phyloP scores from a whole-genome alignment of 139 green algal genomes.

The Chlamydomonas applanata region DNA sequence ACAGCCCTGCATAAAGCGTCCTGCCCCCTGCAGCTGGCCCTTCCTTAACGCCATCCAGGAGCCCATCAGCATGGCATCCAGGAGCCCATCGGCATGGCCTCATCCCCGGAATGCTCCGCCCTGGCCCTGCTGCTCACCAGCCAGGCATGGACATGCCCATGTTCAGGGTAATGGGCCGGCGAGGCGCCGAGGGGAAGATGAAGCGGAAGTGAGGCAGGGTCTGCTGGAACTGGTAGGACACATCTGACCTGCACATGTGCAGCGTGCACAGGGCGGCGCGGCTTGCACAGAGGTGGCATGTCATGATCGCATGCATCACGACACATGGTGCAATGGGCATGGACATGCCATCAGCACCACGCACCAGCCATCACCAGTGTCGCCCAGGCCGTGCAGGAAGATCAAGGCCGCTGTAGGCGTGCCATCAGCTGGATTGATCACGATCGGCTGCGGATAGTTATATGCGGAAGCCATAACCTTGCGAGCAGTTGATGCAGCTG shows the following conservation, averaged over 20 bases:
- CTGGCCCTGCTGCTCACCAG: slow-evolving; percentile 26
- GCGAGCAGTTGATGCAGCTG: not conserved
- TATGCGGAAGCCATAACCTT: not conserved
- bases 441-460: slow-evolving; percentile 12
- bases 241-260: not conserved
- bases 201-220: slow-evolving; percentile 42
- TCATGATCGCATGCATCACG: not conserved
- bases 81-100: not conserved
- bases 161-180: slow-evolving; percentile 60
- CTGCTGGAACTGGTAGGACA: slow-evolving; percentile 28
- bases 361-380: slow-evolving; percentile 57
- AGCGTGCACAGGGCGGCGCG: not conserved
- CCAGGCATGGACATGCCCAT: slow-evolving; percentile 62
- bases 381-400: slow-evolving; percentile 62
- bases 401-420: slow-evolving; percentile 43
- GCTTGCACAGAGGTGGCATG: not conserved
- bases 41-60: not conserved
- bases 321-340: not conserved
- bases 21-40: not conserved
- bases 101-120: not conserved
- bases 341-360: not conserved
- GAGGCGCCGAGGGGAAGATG: slow-evolving; percentile 58
- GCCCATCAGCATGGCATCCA: not conserved
- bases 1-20: too few relatives aligned
- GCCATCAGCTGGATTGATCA: slow-evolving; percentile 3